These are phyloP conservation scores for Angophora floribunda DNA, from an alignment of 345 rosid species.

Conservation along the genomic window DNA sequence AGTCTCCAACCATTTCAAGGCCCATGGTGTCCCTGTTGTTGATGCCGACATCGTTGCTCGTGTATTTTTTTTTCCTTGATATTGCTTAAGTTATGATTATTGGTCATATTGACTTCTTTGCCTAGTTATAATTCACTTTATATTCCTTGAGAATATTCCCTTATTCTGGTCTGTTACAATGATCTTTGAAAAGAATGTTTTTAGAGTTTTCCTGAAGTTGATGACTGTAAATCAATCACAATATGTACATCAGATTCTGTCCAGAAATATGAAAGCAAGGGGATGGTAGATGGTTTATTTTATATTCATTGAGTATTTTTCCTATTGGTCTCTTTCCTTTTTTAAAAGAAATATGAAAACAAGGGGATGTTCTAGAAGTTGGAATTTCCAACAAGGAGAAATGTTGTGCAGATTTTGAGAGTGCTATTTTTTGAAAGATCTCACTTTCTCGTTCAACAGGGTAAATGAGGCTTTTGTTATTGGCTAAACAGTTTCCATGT, in stretches of 20 bases:
- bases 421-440: background rate
- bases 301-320: background rate
- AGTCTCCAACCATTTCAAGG: conserved; percentile 70
- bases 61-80: conserved; percentile 13
- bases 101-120: background rate
- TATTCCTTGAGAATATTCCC: background rate
- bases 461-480: background rate
- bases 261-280: background rate
- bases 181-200: background rate
- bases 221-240: background rate
- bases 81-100: background rate
- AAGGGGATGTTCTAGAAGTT: background rate
- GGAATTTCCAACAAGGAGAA: background rate
- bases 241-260: background rate
- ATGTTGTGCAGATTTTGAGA: background rate
- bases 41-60: conserved; percentile 84
- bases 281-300: background rate
- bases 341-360: background rate
- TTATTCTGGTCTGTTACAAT: background rate
- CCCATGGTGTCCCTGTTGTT: conserved; percentile 59
- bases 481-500: background rate
- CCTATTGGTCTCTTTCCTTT: background rate
- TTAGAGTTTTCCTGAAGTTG: background rate
- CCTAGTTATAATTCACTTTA: background rate
- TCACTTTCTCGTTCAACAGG: background rate